Base-by-base conservation (phyloP, 176 grass and related monocot species). In the Secale cereale region DNA sequence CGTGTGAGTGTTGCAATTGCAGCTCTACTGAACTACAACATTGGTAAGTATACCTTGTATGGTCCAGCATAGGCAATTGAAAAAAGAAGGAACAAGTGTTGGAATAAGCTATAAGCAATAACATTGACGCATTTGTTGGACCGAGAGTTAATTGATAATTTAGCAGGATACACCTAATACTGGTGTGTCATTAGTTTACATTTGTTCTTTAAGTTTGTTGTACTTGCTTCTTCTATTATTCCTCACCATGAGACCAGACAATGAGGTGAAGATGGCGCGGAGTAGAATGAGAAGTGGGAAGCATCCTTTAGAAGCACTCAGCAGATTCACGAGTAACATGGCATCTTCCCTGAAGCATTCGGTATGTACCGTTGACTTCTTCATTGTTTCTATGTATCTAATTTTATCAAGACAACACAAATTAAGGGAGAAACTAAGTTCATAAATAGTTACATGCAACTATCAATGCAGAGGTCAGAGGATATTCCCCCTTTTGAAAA, bases 1-100 rank as follows among this genome's bases (percentile, higher is more conserved):
- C 80, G 63, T 0, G 62, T 73, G 14, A 56, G 80, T 33, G 82
- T 94, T 71, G 45, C 83, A 74, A 43, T 87, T 67, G 71, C 82
- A 76, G 78, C 74, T 89, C 81, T 94, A 74, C 32, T 91, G 70
- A 84, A 90, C 45, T 87, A 89, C 76, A 94, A 85, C 82, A 89
- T 89, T 3, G 70, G 92, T 94, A 85, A 83, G 86, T 54, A 43
- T 50, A 46, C 28, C 40, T 36, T 59, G 4, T 23, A 67, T 8
- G 40, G 59, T 68, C 8, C 27, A 39, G 6, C 70, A 35, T 22
- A 59, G 50, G 43, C 26, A n/a, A 65, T 33, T 46, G 43, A 20
- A 57, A 22, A 57, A 10, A 52, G 22, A 37, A 4, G 25, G 29
- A 87, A 40, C 0, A 4, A 69, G 45, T 45, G 36, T 16, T 15